Conservation (phyloP, 495 filamentous ascomycete species). For the Talaromyces wortmannii region DNA sequence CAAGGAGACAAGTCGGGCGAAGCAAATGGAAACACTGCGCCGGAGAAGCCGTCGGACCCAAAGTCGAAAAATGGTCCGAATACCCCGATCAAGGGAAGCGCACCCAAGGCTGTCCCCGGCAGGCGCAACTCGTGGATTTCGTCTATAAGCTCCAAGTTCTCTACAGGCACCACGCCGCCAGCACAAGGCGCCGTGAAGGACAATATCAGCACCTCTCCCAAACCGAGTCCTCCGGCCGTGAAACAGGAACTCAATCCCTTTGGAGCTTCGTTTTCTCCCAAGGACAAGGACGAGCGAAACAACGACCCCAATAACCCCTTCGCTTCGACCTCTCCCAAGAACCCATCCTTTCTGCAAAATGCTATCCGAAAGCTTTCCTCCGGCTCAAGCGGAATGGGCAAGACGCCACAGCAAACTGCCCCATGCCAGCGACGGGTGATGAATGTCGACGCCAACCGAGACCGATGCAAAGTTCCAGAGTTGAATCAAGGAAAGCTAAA, state of each 20-base stretch:
- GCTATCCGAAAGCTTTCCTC: slow-evolving; percentile 76
- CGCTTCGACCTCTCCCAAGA: slow-evolving; percentile 52
- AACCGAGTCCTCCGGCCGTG: slow-evolving; percentile 31
- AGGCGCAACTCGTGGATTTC: slow-evolving; percentile 85
- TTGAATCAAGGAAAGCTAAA: slow-evolving; percentile 75
- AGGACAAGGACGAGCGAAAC: slow-evolving; percentile 49
- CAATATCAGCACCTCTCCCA: slow-evolving; percentile 27
- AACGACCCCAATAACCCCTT: slow-evolving; percentile 51
- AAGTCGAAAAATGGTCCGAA: background rate
- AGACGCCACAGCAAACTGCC: slow-evolving; percentile 43
- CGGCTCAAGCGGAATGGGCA: slow-evolving; percentile 40
- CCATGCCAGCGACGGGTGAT: slow-evolving; percentile 70
- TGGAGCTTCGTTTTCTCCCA: slow-evolving; percentile 46
- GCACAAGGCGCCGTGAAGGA: slow-evolving; percentile 36
- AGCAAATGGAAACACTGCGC: background rate
- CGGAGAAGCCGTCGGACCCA: background rate
- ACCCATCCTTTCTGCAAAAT: slow-evolving; percentile 70
- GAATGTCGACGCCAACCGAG: slow-evolving; percentile 75
- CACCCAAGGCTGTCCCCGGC: slow-evolving; percentile 24
- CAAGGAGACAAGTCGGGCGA: background rate
- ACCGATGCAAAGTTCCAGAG: slow-evolving; percentile 72
- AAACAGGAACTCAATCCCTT: slow-evolving; percentile 40
- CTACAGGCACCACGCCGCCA: slow-evolving; percentile 51
- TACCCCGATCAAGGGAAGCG: slow-evolving; percentile 18
- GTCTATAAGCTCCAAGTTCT: slow-evolving; percentile 88